Base-by-base conservation (phyloP, 306 rosid genomes). In the Prunus salicina region DNA sequence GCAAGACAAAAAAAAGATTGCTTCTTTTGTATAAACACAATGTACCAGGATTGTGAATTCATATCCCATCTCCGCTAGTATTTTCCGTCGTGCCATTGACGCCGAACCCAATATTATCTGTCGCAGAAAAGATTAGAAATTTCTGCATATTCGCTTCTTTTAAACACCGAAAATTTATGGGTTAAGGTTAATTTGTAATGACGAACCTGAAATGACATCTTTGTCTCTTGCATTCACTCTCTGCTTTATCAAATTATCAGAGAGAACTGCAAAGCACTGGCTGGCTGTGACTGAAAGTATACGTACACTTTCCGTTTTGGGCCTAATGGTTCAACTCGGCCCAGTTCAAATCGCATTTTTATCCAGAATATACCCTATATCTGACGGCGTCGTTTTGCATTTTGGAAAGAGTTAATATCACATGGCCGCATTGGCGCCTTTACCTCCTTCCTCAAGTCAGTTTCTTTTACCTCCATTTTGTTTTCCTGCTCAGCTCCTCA, bases 51-150 rank as follows among this genome's bases (percentile, higher is more conserved):
- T 50, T 19, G 86, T 78, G 83, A 95, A 95, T 64, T 88, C 90
- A 30, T 86, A 88, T 69, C 98, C 98, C 97, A 95, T 89, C 77
- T 92, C 97, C 53, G 86, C 69, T 13, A 95, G 91, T 85, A 95
- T 89, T 43, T 82, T 80, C 62, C 79, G 86, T 41, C 97, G 97
- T 67, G 97, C 96, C 85, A 85, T 88, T 2, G 98, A 95, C 43
- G 97, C 91, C 45, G 97, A 95, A 24, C 97, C 97, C 83, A 95
- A 78, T 50, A 92, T 92, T 82, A 95, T 85, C 97, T 94, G 86
- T 62, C 27, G 60, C 16, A 61, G 71, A 60, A 2, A 12, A 58
- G 12, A 13, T 19, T 13, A 63, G 27, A 28, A 56, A 22, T 50
- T 10, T 41, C 30, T 13, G 9, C 56, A 64, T 12, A 3, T 19